Evolutionary conservation across 441 rosid species (phyloP).

Genomic region (Erodium texanum): DNA sequence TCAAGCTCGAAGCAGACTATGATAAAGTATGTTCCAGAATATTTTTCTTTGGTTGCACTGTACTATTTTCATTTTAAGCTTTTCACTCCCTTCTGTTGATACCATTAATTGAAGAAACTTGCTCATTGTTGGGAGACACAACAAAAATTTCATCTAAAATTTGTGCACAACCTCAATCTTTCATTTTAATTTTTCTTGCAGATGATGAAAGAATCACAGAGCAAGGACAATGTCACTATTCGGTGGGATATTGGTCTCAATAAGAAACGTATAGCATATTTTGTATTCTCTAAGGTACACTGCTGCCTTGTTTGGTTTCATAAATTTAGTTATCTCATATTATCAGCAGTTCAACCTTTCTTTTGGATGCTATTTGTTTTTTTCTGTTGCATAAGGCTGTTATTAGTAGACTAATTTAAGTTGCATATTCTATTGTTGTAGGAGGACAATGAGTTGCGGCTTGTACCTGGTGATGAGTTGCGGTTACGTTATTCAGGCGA

Average conservation of each 20-base stretch:
- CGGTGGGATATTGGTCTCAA: constrained; percentile 99
- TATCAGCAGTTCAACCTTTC: background rate
- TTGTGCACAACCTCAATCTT: constrained; percentile 14
- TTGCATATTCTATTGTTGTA: constrained; percentile 27
- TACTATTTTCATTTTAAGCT: constrained; percentile 1
- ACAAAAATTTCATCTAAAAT: background rate
- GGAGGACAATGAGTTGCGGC: constrained; percentile 97
- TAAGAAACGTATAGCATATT: constrained; percentile 93
- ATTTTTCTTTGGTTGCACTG: background rate
- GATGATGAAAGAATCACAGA: constrained; percentile 99
- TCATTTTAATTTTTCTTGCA: constrained; percentile 24
- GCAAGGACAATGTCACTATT: constrained; percentile 92
- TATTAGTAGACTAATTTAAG: constrained; percentile 6
- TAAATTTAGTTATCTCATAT: background rate
- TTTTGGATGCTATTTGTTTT: background rate
- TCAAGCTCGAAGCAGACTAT: constrained; percentile 99
- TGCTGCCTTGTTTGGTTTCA: constrained; percentile 8
- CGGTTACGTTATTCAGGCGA: constrained; percentile 93
- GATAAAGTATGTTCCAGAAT: constrained; percentile 56
- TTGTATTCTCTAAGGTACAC: constrained; percentile 88
- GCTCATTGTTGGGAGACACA: background rate
- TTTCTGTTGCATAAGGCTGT: background rate
- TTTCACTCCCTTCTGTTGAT: background rate
- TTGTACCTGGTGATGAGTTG: constrained; percentile 96
- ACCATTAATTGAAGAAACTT: constrained; percentile 5